Evolutionary conservation across 1,139 yeast genomes (phyloP), one percentile per base, ranked within the genome.

Genomic region (Candida frijolesensis): DNA sequence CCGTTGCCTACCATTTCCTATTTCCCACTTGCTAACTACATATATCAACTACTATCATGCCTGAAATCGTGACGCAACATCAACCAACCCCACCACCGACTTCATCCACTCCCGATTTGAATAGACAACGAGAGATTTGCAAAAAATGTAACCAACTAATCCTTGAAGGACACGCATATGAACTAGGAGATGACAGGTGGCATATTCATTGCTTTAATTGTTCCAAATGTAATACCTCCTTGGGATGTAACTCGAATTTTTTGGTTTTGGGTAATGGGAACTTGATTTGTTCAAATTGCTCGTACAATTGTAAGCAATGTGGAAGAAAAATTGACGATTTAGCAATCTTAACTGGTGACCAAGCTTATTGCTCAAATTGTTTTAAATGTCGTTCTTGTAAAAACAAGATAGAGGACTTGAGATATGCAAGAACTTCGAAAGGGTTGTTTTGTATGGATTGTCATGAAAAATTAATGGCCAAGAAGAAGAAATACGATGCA

Each of bases 341-440:
- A 72, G 99, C 99, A n/a, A 92, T 94, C 38, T 78, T 92, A 45
- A 91, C 98, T 1, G 97, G 97, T 19, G 96, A 87, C 60, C 96
- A 89, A 64, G 97, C 98, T 3, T 94, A 90, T 65, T 95, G 99
- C 67, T 84, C 96, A 6, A 79, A 80, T 47, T 94, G 99, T 70
- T 94, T 94, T 71, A 84, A 86, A 59, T 94, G 99, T 67, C 84
- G 96, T 49, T 86, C 90, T 57, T 94, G 99, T 72, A 88, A 88
- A 63, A 83, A 83, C 57, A 87, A 87, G 57, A 94, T 94, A 54
- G 96, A 89, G 62, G 97, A 94, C 67, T 74, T 92, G 59, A 78
- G 92, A 56, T 95, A 94, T 63, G 99, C 99, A 22, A 79, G 96
- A 63, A 94, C 99, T 0, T 86, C 95, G 43, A 92, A 89, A 63